Base-by-base conservation (phyloP, 306 rosid species). In the Lupinus albus region DNA sequence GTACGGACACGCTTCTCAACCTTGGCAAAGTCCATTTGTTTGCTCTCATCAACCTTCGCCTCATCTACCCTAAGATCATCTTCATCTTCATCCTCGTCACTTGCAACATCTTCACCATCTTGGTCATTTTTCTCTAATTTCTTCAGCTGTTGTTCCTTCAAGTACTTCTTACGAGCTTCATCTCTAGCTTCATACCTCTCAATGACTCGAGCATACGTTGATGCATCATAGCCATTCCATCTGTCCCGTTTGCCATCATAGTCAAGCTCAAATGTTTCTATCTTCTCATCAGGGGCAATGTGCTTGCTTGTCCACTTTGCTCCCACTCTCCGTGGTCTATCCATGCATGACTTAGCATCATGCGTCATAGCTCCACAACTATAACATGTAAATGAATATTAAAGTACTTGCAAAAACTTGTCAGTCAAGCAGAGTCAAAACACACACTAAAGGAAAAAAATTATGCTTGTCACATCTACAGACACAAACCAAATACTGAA, bases 181-280 rank as follows among this genome's bases (percentile, higher is more conserved):
- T 83, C 84, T 63, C 78, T 86, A 39, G 88, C 81, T 63, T 83
- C 84, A n/a, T 86, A 79, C 68, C 83, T 81, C 73, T 79, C 83
- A 73, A 79, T 81, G 33, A 83, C 80, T 70, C 76, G 68, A 49
- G 84, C 86, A 83, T 78, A 81, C 47, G 86, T 79, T 53, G 86
- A 73, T 53, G 86, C 81, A 62, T 86, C 88, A 64, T 81, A 83
- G 8, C 91, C 91, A 81, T 86, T 86, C 91, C 91, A 86, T 32
- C 88, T 65, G 60, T 86, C 86, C 12, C 84, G 63, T 71, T 86
- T 83, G 3, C 88, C 91, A 76, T 86, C 91, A 76, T 86, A 86
- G 54, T 83, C 86, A 25, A 83, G 83, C 75, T 86, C 84, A 74
- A 83, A 83, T 3, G 75, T 76, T 81, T 83, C 86, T 11, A 86